These are phyloP conservation scores for Cylindrodendrum hubeiense DNA, from an alignment of 2,329 filamentous ascomycete genomes.

Conservation along the genomic window DNA sequence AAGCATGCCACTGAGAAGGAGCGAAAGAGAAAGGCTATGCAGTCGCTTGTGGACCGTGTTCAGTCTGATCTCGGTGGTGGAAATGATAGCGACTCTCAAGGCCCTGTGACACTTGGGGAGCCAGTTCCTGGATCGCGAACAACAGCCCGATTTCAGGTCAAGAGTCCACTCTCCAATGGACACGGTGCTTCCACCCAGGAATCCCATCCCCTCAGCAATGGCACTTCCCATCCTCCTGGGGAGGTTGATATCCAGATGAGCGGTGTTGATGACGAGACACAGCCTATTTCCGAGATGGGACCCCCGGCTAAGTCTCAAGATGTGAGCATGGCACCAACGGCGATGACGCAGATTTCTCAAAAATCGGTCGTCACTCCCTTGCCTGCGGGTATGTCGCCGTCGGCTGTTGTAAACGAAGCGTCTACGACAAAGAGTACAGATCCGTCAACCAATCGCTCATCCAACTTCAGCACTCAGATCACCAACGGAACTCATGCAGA, in stretches of 20 bases:
- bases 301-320: slow-evolving; percentile 58
- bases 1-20: slow-evolving; percentile 70
- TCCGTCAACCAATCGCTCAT: slow-evolving; percentile 73
- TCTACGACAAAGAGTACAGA: slow-evolving; percentile 94
- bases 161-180: slow-evolving; percentile 72
- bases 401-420: slow-evolving; percentile 80
- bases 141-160: slow-evolving; percentile 66
- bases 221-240: slow-evolving; percentile 63
- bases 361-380: slow-evolving; percentile 70
- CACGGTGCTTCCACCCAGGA: slow-evolving; percentile 54
- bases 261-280: slow-evolving; percentile 62
- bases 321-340: slow-evolving; percentile 56
- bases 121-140: slow-evolving; percentile 68
- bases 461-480: slow-evolving; percentile 76
- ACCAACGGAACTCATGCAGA: slow-evolving; percentile 74
- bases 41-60: slow-evolving; percentile 63
- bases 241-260: slow-evolving; percentile 73
- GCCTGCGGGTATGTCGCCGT: slow-evolving; percentile 69
- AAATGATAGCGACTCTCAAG: slow-evolving; percentile 67
- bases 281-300: slow-evolving; percentile 64
- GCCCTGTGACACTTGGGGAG: slow-evolving; percentile 73
- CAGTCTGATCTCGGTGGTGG: slow-evolving; percentile 64
- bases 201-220: slow-evolving; percentile 64
- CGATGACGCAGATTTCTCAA: slow-evolving; percentile 73
- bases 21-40: slow-evolving; percentile 72